Conservation (phyloP, 2,329 filamentous ascomycete genomes). For the Thelonectria olida region DNA sequence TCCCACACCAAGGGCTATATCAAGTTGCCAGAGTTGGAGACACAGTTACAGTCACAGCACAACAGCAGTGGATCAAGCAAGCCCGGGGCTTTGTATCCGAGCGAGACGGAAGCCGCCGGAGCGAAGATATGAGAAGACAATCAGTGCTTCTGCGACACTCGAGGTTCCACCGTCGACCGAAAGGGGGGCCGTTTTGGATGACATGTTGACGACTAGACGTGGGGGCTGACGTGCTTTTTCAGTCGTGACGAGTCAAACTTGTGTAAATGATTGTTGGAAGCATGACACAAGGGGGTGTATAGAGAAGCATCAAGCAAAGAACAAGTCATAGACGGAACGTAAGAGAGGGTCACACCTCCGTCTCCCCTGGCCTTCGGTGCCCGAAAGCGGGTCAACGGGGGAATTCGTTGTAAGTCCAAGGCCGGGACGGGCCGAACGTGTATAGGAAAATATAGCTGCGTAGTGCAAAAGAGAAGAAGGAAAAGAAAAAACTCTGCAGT, state of each 20-base stretch:
- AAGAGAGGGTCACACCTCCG: slow-evolving; percentile 15
- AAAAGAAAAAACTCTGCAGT: background rate
- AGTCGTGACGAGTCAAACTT: slow-evolving; percentile 4
- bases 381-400: slow-evolving; percentile 29
- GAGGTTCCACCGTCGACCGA: slow-evolving; percentile 5
- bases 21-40: slow-evolving; percentile 36
- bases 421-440: slow-evolving; percentile 21
- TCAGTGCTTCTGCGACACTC: background rate
- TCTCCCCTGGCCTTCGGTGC: slow-evolving; percentile 20
- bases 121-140: slow-evolving; percentile 25
- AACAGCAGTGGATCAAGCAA: background rate
- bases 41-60: slow-evolving; percentile 5
- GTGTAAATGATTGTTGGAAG: slow-evolving; percentile 1
- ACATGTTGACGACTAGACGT: slow-evolving; percentile 9
- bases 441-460: background rate
- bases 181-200: background rate
- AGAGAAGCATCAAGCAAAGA: background rate
- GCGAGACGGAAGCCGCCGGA: slow-evolving; percentile 33
- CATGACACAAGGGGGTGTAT: slow-evolving; percentile 3
- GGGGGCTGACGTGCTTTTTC: slow-evolving; percentile 3
- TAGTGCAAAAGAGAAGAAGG: background rate
- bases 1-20: slow-evolving; percentile 40
- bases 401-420: slow-evolving; percentile 3
- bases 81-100: slow-evolving; percentile 28
- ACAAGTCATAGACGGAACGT: slow-evolving; percentile 9